Conservation (phyloP, 2,329 filamentous ascomycete species). For the Microdochium nivale region DNA sequence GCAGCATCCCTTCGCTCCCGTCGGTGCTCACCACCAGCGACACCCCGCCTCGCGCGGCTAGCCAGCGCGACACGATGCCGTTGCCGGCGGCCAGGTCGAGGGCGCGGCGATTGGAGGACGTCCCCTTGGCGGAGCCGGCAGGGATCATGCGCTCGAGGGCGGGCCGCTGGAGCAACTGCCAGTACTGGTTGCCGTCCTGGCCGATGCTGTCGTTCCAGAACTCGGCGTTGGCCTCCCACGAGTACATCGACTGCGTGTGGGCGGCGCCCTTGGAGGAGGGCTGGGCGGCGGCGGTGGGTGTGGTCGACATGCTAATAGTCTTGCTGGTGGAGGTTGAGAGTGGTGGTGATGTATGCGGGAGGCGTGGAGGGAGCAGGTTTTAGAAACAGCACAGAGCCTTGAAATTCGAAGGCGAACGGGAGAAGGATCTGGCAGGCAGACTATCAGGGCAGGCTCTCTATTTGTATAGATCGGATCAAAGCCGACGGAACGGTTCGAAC, state of each 20-base stretch:
- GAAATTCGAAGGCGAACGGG: no score
- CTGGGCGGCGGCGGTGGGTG: not conserved
- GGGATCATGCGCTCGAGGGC: conserved; percentile 25
- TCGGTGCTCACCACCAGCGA: conserved; percentile 32
- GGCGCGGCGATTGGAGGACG: conserved; percentile 16
- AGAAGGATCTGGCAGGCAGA: no score
- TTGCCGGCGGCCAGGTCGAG: conserved; percentile 42
- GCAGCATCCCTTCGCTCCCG: conserved; percentile 30
- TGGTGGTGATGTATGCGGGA: no score
- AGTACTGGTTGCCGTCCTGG: conserved; percentile 33
- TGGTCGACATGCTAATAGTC: not conserved
- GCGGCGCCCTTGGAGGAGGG: not conserved
- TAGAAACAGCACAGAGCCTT: no score
- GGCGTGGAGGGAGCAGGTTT: no score
- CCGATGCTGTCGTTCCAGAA: conserved; percentile 33
- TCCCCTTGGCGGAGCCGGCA: conserved; percentile 3
- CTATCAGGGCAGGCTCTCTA: no score
- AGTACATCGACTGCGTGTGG: conserved; percentile 12
- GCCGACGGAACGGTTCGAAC: no score
- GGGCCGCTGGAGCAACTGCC: conserved; percentile 30
- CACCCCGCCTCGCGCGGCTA: conserved; percentile 23
- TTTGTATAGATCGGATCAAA: no score
- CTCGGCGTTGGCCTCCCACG: conserved; percentile 32
- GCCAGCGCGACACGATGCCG: conserved; percentile 35
- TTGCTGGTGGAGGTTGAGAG: no score